Conservation (phyloP, 2,329 filamentous ascomycete genomes). For the Chaetoscypha palmicola region DNA sequence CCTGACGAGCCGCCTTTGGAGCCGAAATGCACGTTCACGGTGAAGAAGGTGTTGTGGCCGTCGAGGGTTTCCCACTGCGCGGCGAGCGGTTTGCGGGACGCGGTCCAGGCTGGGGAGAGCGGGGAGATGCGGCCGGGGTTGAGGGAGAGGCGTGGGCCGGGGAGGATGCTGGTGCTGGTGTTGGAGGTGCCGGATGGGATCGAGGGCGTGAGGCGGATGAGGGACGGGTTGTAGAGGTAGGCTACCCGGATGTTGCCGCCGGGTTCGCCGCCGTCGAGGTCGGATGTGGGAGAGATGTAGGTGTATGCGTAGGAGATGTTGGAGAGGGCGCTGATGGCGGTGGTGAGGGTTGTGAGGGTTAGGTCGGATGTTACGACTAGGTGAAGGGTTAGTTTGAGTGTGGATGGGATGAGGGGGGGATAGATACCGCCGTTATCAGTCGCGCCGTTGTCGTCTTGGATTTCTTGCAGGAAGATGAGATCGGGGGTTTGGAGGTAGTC, state of each 20-base stretch:
- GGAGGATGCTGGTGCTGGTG: slow-evolving; percentile 51
- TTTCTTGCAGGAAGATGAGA: slow-evolving; percentile 62
- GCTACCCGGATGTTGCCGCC: slow-evolving; percentile 67
- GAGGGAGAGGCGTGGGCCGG: slow-evolving; percentile 52
- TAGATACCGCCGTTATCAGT: slow-evolving; percentile 48
- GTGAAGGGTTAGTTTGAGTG: neutral
- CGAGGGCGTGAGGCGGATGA: slow-evolving; percentile 49
- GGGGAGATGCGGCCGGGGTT: slow-evolving; percentile 66
- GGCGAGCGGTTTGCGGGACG: slow-evolving; percentile 59
- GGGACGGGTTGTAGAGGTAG: slow-evolving; percentile 59
- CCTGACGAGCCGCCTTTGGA: slow-evolving; percentile 60
- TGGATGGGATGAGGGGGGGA: neutral
- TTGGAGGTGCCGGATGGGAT: slow-evolving; percentile 48
- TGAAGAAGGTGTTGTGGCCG: slow-evolving; percentile 54
- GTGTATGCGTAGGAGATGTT: slow-evolving; percentile 50
- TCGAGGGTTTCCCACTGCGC: slow-evolving; percentile 57
- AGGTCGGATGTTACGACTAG: slow-evolving; percentile 45
- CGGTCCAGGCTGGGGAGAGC: slow-evolving; percentile 44
- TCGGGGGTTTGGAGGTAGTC: slow-evolving; percentile 56
- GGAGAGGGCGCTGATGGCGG: slow-evolving; percentile 44
- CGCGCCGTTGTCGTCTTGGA: slow-evolving; percentile 60
- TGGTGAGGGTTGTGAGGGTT: slow-evolving; percentile 50
- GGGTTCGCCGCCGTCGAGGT: slow-evolving; percentile 57
- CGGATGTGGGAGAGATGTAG: slow-evolving; percentile 52
- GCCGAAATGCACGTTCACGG: slow-evolving; percentile 62